Conservation (phyloP, 176 grass and related monocot species). For the Rhipidocladum racemiflorum region DNA sequence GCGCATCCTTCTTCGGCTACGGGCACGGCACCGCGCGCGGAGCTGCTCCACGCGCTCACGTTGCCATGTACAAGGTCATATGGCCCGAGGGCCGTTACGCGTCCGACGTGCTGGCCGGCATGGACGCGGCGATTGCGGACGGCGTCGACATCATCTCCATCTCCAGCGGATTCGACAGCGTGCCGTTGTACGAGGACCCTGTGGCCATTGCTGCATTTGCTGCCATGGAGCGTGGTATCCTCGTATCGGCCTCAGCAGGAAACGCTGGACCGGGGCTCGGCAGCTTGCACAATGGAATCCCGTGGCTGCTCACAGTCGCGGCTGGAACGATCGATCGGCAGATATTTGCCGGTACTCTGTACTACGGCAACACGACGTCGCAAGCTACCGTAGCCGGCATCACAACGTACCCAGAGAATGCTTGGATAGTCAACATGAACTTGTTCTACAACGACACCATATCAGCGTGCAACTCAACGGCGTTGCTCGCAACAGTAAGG, state of each 20-base stretch:
- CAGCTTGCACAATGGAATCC: slow-evolving; percentile 54
- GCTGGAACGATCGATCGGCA: slow-evolving; percentile 53
- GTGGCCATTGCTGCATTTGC: slow-evolving; percentile 48
- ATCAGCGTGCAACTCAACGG: slow-evolving; percentile 37
- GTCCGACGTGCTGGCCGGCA: slow-evolving; percentile 58
- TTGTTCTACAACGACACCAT: slow-evolving; percentile 41
- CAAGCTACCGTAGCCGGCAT: slow-evolving; percentile 16
- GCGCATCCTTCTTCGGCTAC: slow-evolving; percentile 68
- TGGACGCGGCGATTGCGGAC: slow-evolving; percentile 58
- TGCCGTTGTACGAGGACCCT: slow-evolving; percentile 58
- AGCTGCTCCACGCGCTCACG: slow-evolving; percentile 48
- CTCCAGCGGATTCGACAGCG: slow-evolving; percentile 34
- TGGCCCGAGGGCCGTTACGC: slow-evolving; percentile 38
- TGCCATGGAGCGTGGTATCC: slow-evolving; percentile 47
- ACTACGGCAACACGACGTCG: slow-evolving; percentile 36
- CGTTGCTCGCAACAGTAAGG: neutral
- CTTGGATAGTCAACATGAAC: slow-evolving; percentile 35
- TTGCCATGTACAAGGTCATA: slow-evolving; percentile 73
- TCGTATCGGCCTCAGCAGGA: slow-evolving; percentile 42
- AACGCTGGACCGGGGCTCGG: neutral
- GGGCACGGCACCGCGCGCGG: slow-evolving; percentile 46
- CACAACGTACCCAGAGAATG: slow-evolving; percentile 39
- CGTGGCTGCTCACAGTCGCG: slow-evolving; percentile 59
- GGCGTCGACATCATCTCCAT: slow-evolving; percentile 73
- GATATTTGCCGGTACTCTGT: slow-evolving; percentile 38